Conservation (phyloP, 2,329 filamentous ascomycete genomes). For the Penicillium fuscoglaucum region DNA sequence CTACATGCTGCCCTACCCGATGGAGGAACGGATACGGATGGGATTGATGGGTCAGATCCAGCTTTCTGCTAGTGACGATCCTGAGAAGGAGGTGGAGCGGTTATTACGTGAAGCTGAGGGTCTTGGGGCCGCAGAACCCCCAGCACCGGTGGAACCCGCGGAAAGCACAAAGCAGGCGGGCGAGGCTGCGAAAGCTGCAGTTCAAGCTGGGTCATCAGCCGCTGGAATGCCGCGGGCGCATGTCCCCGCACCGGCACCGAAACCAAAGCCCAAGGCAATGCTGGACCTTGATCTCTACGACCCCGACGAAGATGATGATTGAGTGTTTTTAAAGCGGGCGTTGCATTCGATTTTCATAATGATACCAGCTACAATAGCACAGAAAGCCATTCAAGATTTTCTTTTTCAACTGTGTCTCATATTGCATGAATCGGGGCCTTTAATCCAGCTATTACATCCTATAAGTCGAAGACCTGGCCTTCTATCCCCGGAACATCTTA, state of each 20-base stretch:
- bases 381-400: background rate
- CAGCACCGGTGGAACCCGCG: slow-evolving; percentile 38
- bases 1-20: slow-evolving; percentile 48
- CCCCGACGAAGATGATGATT: slow-evolving; percentile 48
- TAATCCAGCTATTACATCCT: slow-evolving; percentile 43
- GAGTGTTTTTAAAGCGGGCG: slow-evolving; percentile 11
- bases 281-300: slow-evolving; percentile 49
- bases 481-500: slow-evolving; percentile 59
- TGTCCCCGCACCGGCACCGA: slow-evolving; percentile 24
- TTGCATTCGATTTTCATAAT: slow-evolving; percentile 15
- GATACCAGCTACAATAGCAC: slow-evolving; percentile 21
- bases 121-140: slow-evolving; percentile 46
- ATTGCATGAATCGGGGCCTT: background rate
- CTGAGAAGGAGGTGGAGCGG: slow-evolving; percentile 51
- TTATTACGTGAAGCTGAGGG: slow-evolving; percentile 58
- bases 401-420: background rate
- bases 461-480: slow-evolving; percentile 57
- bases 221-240: slow-evolving; percentile 15
- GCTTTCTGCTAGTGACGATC: slow-evolving; percentile 50
- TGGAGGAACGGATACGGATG: slow-evolving; percentile 46
- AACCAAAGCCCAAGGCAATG: slow-evolving; percentile 42
- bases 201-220: slow-evolving; percentile 30
- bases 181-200: slow-evolving; percentile 38
- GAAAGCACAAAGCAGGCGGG: slow-evolving; percentile 37
- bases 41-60: slow-evolving; percentile 50